Evolutionary conservation across 371 early-diverging fungal species (phyloP).

Genomic region (Apophysomyces elegans): DNA sequence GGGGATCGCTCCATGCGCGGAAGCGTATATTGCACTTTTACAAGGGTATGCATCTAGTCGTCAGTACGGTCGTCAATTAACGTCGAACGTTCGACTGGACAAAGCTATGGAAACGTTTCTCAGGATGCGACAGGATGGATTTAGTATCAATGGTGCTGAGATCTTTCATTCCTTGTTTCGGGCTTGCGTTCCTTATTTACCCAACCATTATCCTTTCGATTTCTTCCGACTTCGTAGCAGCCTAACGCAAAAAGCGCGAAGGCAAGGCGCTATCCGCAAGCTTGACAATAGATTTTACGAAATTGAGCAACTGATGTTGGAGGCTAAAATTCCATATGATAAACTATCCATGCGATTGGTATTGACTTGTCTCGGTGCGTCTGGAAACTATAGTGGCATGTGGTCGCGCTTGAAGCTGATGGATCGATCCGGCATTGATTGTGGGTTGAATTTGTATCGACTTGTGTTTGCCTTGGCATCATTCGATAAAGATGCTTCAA

Average conservation of each 20-base stretch:
- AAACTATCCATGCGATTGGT: slow-evolving; percentile 34
- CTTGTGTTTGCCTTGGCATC: slow-evolving; percentile 43
- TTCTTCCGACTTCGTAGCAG: slow-evolving; percentile 24
- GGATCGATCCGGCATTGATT: slow-evolving; percentile 37
- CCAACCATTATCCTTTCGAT: slow-evolving; percentile 39
- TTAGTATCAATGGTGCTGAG: slow-evolving; percentile 24
- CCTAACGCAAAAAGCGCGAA: slow-evolving; percentile 7
- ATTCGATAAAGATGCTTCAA: slow-evolving; percentile 34
- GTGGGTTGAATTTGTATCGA: slow-evolving; percentile 42
- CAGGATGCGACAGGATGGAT: slow-evolving; percentile 33
- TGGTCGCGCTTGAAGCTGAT: slow-evolving; percentile 47
- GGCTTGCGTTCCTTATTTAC: slow-evolving; percentile 46
- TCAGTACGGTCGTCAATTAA: slow-evolving; percentile 22
- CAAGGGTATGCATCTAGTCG: slow-evolving; percentile 38
- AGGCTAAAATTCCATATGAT: slow-evolving; percentile 42
- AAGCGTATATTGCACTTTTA: slow-evolving; percentile 33
- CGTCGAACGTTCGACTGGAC: slow-evolving; percentile 37
- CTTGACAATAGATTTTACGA: slow-evolving; percentile 48
- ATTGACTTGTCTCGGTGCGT: slow-evolving; percentile 47
- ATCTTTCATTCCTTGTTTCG: slow-evolving; percentile 41
- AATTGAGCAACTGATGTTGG: slow-evolving; percentile 51
- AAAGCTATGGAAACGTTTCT: slow-evolving; percentile 34
- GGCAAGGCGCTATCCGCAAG: slow-evolving; percentile 5
- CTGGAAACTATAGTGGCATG: slow-evolving; percentile 41
- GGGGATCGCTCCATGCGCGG: slow-evolving; percentile 35